Evolutionary conservation across 2,329 filamentous ascomycete species (phyloP).

Genomic region (Arthrobotrys megalospora): DNA sequence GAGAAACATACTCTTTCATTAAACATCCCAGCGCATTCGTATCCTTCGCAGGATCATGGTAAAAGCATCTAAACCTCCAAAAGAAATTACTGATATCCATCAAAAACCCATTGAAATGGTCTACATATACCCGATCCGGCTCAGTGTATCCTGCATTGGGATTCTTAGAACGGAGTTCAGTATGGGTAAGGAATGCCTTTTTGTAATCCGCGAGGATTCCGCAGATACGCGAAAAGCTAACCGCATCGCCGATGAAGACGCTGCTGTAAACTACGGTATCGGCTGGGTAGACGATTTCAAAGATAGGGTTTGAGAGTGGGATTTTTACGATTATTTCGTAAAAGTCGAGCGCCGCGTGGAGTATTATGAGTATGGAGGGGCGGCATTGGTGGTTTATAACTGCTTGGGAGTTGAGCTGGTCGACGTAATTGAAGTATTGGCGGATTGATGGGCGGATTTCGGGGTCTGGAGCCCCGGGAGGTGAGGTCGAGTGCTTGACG

Average conservation of each 20-base stretch:
- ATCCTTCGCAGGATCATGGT: constrained; percentile 71
- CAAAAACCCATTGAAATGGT: constrained; percentile 83
- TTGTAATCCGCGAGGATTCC: constrained; percentile 73
- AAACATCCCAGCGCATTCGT: constrained; percentile 74
- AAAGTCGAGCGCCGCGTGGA: constrained; percentile 77
- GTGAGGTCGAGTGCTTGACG: constrained; percentile 29
- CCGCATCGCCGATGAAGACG: constrained; percentile 76
- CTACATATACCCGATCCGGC: constrained; percentile 75
- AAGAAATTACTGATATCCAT: constrained; percentile 90
- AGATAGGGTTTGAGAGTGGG: constrained; percentile 62
- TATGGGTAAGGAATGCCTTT: constrained; percentile 42
- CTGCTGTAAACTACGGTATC: constrained; percentile 79
- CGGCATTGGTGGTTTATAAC: constrained; percentile 27
- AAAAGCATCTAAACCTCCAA: constrained; percentile 76
- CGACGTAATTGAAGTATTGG: constrained; percentile 62
- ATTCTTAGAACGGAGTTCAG: constrained; percentile 45
- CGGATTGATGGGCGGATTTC: constrained; percentile 58
- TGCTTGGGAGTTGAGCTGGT: constrained; percentile 51
- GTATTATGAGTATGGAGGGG: constrained; percentile 56
- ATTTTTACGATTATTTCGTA: constrained; percentile 76
- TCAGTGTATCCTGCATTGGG: constrained; percentile 64
- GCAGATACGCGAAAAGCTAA: constrained; percentile 78
- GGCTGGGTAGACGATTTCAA: constrained; percentile 79
- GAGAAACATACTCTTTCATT: constrained; percentile 66
- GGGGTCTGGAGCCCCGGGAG: constrained; percentile 45